Evolutionary conservation across 2,329 filamentous ascomycete species (phyloP), one percentile per base, ranked within the genome.

Genomic region (Clathrospora elynae): DNA sequence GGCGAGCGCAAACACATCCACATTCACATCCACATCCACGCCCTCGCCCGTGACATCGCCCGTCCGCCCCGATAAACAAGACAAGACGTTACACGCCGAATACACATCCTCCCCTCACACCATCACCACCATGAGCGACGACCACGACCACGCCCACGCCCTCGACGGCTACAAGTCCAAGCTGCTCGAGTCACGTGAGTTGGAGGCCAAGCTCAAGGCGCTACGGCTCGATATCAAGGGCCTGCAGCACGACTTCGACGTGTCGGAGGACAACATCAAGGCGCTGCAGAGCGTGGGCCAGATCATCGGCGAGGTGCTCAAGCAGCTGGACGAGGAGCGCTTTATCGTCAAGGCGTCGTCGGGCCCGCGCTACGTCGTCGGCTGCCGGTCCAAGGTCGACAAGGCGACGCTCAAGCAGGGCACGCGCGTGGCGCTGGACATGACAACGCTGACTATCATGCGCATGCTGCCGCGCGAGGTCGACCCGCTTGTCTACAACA

Each of bases 401-500:
- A 96, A 95, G 77, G 78, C 80, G 51, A 97, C 96, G 79, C 78
- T 99, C 70, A 99, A 97, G 82, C 93, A 99, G 75, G 95, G 95
- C 63, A 96, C 92, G 18, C 89, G 93, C 66, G 93, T 99, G 41
- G 92, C 93, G 22, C 85, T 99, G 47, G 93, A 99, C 68, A 99
- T 99, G 93, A 99, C 93, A 36, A 99, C 93, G 13, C 87, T 99
- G 59, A 99, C 93, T 49, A 99, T 99, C 74, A 99, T 99, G 93
- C 89, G 93, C 66, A 99, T 99, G 93, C 81, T 99, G 32, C 95
- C 93, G 47, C 87, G 93, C 71, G 93, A 99, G 78, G 95, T 99
- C 68, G 93, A 99, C 68, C 93, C 93, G 13, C 80, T 99, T 58
- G 93, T 99, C 59, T 99, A 99, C 82, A 99, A 99, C 79, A 99